Base-by-base conservation (phyloP, 805 yeast species). In the Pichia insulana region DNA sequence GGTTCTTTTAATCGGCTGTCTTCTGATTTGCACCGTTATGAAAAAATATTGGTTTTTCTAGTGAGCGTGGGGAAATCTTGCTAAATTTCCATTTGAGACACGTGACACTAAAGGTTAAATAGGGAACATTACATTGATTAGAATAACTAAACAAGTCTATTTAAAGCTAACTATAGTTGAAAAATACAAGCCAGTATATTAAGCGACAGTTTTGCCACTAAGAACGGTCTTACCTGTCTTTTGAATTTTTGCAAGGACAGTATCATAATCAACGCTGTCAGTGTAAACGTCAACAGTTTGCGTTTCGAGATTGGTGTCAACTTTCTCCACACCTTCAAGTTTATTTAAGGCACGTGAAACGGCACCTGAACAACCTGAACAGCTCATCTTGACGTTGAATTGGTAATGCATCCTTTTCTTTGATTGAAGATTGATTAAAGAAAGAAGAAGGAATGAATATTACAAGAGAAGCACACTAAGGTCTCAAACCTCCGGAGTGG, bases 211-310 rank as follows among this genome's bases (percentile, higher is more conserved):
- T 53, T 71, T 71, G 11, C 96, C 95, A 26, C 71, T 69, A 37
- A 72, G 68, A 45, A 90, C 82, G 54, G 78, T 78, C 69, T 90
- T 90, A 30, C 97, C 97, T 1, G 97, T 88, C 70, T 90, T 90
- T 48, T 80, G 68, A 50, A 90, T 90, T 43, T 87, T 79, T 41
- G 72, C 79, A 42, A 80, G 69, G n/a, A 92, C 89, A 3, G 81
- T 74, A 39, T 89, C 94, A 57, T 83, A 87, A 10, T 62, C 52
- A 28, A 66, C 65, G 13, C 62, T 64, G 9, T 92, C 74, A 43
- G 70, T 69, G 15, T 28, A 30, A 34, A 90, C 96, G 55, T 78
- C 81, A 9, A 90, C 98, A 2, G 80, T 67, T 67, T 90, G 97
- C 25, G 76, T 65, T 40, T 83, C 89, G 37, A 92, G 70, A 2